Conservation (phyloP, 805 yeast genomes). For the Zygoascus biomembranicola region DNA sequence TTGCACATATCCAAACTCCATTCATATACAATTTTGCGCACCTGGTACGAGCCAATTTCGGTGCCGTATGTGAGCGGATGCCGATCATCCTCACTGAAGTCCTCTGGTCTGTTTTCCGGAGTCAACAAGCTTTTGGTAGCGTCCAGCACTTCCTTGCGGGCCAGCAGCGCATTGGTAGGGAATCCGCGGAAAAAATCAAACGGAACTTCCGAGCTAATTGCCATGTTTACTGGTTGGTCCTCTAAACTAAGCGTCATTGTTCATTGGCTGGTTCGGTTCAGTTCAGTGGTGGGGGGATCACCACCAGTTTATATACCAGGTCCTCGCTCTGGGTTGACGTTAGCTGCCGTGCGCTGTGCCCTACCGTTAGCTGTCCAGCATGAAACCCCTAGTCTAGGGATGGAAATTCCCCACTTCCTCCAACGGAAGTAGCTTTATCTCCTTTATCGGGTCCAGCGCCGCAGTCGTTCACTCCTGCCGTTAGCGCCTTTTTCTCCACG, state of each 20-base stretch:
- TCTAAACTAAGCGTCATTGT: no score
- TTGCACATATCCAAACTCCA: conserved; percentile 39
- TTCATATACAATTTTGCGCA: conserved; percentile 46
- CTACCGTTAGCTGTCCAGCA: neutral
- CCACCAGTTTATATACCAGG: no score
- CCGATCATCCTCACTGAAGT: conserved; percentile 45
- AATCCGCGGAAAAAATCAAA: conserved; percentile 79
- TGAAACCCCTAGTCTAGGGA: neutral
- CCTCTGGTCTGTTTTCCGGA: conserved; percentile 37
- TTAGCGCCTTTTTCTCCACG: neutral
- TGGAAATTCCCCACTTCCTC: neutral
- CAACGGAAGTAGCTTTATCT: neutral
- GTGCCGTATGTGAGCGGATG: conserved; percentile 84
- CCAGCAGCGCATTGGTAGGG: conserved; percentile 59
- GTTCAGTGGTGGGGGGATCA: no score
- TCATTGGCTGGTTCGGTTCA: no score
- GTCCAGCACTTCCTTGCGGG: conserved; percentile 44
- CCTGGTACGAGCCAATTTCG: conserved; percentile 68
- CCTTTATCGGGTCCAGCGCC: neutral
- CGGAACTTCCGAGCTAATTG: no score
- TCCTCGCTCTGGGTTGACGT: no score
- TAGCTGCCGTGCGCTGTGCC: neutral
- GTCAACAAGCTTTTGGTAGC: conserved; percentile 49
- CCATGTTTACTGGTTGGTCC: no score
- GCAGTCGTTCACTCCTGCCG: neutral